Evolutionary conservation across 805 yeast species (phyloP), one percentile per base, ranked within the genome.

Genomic region (Metschnikowia shivogae): DNA sequence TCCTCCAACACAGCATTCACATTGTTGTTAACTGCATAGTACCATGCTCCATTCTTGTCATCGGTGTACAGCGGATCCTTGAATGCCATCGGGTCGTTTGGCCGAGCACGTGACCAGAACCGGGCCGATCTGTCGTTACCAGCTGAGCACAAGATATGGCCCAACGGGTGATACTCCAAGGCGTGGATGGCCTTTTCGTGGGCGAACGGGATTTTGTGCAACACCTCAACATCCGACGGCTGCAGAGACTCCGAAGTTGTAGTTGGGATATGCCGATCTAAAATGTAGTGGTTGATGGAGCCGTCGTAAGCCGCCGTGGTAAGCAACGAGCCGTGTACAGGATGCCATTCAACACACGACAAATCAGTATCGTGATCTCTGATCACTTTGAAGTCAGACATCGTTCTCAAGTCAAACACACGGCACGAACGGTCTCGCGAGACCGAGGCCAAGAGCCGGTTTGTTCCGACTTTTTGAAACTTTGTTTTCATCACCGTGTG

Each of bases 171-270:
- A 61, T 89, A 93, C 48, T 90, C 92, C 45, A 93, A 64, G 3
- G 95, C 81, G 64, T 92, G 89, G 42, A 93, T 81, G 3, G 96
- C 95, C 68, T 87, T 86, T 58, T 89, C 97, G 63, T 93, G 99
- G 0, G 98, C 99, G 64, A 78, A 83, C 3, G 97, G 97, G 30
- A 93, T 86, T 13, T 67, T 64, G 57, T 84, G 90, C 32, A 67
- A 68, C 8, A 82, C 58, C 58, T 76, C 68, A 30, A 58, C 58
- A 13, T 47, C 55, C 27, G 49, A 38, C 10, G 51, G 28, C 20
- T 58, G 61, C 30, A 45, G 34, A 28, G 50, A 50, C 27, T 46
- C 52, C 13, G 56, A 54, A 13, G 45, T 43, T 32, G 53, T 56
- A 20, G 66, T 72, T 11, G 77, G 70, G 11, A 77, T 63, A 46